These are phyloP conservation scores for Penicillium capsulatum DNA, from an alignment of 2,329 filamentous ascomycete species.

Conservation along the genomic window DNA sequence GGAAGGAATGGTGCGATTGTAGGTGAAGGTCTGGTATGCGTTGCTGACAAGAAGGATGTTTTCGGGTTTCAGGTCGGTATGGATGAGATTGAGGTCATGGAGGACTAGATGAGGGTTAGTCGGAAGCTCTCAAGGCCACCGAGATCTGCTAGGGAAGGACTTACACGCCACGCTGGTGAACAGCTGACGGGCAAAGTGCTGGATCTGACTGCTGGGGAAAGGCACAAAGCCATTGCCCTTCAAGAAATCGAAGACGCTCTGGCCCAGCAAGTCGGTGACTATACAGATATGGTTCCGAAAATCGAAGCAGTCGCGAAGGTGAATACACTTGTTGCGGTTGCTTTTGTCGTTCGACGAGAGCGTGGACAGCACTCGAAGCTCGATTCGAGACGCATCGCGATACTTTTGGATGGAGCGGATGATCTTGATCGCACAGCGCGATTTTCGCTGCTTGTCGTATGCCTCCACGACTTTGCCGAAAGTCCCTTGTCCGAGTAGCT, in stretches of 20 bases:
- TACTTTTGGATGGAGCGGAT: slow-evolving; percentile 98
- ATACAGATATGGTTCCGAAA: slow-evolving; percentile 95
- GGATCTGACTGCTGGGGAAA: slow-evolving; percentile 97
- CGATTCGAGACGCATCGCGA: slow-evolving; percentile 90
- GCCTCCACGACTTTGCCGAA: slow-evolving; percentile 98
- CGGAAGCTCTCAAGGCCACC: slow-evolving; percentile 9
- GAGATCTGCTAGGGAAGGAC: slow-evolving; percentile 38
- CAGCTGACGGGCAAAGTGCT: slow-evolving; percentile 90
- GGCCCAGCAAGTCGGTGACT: slow-evolving; percentile 72
- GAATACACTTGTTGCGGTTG: slow-evolving; percentile 95
- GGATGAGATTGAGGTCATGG: slow-evolving; percentile 94
- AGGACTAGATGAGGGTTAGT: slow-evolving; percentile 59
- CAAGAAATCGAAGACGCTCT: slow-evolving; percentile 97
- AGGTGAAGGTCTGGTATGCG: slow-evolving; percentile 64
- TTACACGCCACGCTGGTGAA: slow-evolving; percentile 97
- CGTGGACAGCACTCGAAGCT: slow-evolving; percentile 86
- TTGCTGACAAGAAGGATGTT: slow-evolving; percentile 64
- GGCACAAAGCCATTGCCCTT: slow-evolving; percentile 94
- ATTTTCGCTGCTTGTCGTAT: slow-evolving; percentile 68
- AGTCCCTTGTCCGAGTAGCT: slow-evolving; percentile 89
- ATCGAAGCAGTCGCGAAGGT: slow-evolving; percentile 94
- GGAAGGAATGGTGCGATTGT: slow-evolving; percentile 63
- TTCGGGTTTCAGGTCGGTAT: slow-evolving; percentile 72
- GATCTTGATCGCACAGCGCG: slow-evolving; percentile 93
- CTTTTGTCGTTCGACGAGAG: slow-evolving; percentile 84